Evolutionary conservation across 2,329 filamentous ascomycete species (phyloP).

Genomic region (Colletotrichum cuscutae): DNA sequence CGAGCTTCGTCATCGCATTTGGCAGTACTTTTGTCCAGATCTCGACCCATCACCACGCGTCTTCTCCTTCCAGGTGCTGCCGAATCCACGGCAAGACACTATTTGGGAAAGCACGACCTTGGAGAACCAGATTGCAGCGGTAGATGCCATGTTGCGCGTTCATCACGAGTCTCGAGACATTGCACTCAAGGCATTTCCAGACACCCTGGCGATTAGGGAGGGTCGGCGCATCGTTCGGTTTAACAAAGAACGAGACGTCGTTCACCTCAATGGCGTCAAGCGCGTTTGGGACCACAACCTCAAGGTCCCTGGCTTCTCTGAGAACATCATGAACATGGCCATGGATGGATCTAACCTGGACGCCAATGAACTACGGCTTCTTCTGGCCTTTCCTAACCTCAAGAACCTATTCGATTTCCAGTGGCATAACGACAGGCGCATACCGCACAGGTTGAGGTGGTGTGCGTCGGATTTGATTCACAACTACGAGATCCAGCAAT

Average conservation of each 20-base stretch:
- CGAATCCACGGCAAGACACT: conserved; percentile 5
- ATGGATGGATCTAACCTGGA: conserved; percentile 25
- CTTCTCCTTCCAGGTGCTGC: conserved; percentile 40
- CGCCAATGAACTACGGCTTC: background rate
- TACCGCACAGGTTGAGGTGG: conserved; percentile 42
- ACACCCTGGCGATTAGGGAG: conserved; percentile 44
- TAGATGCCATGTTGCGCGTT: conserved; percentile 45
- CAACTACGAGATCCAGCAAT: conserved; percentile 41
- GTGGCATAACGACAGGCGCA: conserved; percentile 22
- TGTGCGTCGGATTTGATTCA: conserved; percentile 44
- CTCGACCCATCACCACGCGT: conserved; percentile 41
- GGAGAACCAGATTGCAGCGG: conserved; percentile 25
- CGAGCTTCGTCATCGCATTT: conserved; percentile 47
- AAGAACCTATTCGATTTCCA: conserved; percentile 41
- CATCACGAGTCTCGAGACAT: conserved; percentile 49
- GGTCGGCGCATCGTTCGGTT: conserved; percentile 43
- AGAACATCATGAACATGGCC: conserved; percentile 44
- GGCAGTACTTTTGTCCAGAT: conserved; percentile 46
- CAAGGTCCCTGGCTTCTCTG: conserved; percentile 41
- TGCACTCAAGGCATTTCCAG: conserved; percentile 44
- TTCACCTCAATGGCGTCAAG: conserved; percentile 31
- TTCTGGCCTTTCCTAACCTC: conserved; percentile 40
- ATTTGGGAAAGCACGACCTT: conserved; percentile 33
- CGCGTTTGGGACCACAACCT: conserved; percentile 20
- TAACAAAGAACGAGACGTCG: conserved; percentile 44